These are phyloP conservation scores for Eutrema japonicum DNA, from an alignment of 345 rosid species.

Conservation along the genomic window DNA sequence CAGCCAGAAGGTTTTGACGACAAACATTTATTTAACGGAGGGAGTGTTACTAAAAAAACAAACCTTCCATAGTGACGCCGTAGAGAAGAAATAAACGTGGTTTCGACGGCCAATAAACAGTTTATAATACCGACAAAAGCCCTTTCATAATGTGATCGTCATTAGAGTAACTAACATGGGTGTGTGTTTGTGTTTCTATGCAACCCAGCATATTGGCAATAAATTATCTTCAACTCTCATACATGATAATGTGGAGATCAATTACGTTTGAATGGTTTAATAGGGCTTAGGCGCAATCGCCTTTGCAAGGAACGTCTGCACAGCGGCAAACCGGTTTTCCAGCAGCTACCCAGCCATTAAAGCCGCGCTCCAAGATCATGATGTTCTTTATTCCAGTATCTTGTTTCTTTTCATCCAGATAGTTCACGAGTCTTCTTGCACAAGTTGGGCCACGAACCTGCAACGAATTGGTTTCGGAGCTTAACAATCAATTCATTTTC, in stretches of 20 bases:
- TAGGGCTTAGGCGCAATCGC: conserved; percentile 37
- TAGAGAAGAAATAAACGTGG: conserved; percentile 1
- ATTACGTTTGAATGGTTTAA: neutral
- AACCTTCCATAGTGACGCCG: neutral
- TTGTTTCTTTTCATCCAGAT: conserved; percentile 68
- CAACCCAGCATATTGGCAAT: conserved; percentile 15
- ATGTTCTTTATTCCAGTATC: conserved; percentile 74
- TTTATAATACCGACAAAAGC: no score
- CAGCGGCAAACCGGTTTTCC: conserved; percentile 88
- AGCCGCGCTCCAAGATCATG: conserved; percentile 75
- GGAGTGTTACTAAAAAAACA: neutral
- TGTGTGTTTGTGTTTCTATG: no score
- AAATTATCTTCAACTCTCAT: conserved; percentile 15
- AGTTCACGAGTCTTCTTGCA: conserved; percentile 73
- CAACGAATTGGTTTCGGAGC: conserved; percentile 21
- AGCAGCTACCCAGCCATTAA: conserved; percentile 91
- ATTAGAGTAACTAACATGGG: no score
- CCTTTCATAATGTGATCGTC: no score
- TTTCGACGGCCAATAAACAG: conserved; percentile 14
- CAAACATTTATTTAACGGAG: neutral
- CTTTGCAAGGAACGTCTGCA: conserved; percentile 68
- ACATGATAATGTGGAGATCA: conserved; percentile 33
- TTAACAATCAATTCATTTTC: conserved; percentile 19
- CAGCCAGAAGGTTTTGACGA: neutral
- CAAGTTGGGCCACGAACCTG: conserved; percentile 96